A percentile compares a stretch with the other conserved stretches of the same genome.
These are phyloP conservation scores for Onygenales sp. DNA, from an alignment of 2,329 filamentous ascomycete genomes.

Conservation along the genomic window DNA sequence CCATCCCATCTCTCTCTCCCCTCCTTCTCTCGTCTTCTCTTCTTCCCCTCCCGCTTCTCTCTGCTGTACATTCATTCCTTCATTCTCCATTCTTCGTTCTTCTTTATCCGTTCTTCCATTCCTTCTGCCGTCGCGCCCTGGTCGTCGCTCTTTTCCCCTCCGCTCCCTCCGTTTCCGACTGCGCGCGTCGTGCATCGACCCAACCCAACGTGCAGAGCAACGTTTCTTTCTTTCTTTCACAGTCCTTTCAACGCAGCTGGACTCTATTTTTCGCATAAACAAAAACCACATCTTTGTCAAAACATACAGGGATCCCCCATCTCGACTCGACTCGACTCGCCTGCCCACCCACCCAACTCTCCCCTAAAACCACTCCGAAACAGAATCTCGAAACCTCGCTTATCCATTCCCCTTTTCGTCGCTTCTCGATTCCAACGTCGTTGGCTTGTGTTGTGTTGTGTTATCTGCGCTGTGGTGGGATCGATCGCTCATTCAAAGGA, in stretches of 20 bases:
- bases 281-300: neutral
- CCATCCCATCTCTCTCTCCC: slow-evolving; percentile 14
- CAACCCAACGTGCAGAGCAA: slow-evolving; percentile 9
- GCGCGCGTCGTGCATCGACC: slow-evolving; percentile 10
- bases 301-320: too few species aligned
- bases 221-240: slow-evolving; percentile 3
- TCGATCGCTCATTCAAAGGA: neutral
- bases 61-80: slow-evolving; percentile 3
- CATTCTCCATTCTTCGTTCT: slow-evolving; percentile 7
- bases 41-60: slow-evolving; percentile 5
- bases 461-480: too few species aligned
- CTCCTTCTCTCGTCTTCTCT: slow-evolving; percentile 14
- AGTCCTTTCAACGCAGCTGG: neutral
- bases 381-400: too few species aligned
- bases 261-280: neutral
- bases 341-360: too few species aligned
- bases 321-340: too few species aligned
- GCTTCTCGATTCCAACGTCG: too few species aligned
- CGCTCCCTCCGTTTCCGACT: slow-evolving; percentile 9
- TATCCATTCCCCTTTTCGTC: too few species aligned
- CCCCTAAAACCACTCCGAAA: too few species aligned
- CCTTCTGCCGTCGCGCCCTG: slow-evolving; percentile 19
- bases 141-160: slow-evolving; percentile 29
- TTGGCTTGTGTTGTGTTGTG: too few species aligned
- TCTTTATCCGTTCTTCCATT: slow-evolving; percentile 9